Base-by-base conservation (phyloP, 2,329 filamentous ascomycete species). In the Aspergillus melleus region DNA sequence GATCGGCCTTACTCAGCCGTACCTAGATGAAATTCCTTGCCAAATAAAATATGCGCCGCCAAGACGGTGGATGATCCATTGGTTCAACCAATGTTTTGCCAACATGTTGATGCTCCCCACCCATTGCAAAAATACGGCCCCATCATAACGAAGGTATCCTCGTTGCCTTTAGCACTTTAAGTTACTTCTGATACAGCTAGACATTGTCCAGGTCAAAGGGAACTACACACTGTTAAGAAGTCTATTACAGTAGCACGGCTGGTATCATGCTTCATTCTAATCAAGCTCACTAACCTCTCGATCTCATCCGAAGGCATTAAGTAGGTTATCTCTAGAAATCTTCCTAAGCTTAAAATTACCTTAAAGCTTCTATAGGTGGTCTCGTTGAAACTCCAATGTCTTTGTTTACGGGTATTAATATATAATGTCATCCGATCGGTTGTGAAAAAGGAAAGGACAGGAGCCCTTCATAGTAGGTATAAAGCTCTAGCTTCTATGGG, bases 71-170 rank as follows among this genome's bases (percentile, higher is more conserved):
- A 50, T 50, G 49, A 49, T 49, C 46, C 22, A 50, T 22, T 16
- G 4, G 49, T 50, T 50, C 24, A 50, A 50, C 49, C 49, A 50
- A 50, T 26, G 49, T 12, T 26, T 50, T 50, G 22, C 49, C 49
- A 50, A 26, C 49, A 26, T 26, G 5, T 50, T 50, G 22, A 47
- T 47, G 11, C 44, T 47, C 44, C 44, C 44, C 5, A n/a, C 11
- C 11, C 49, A 22, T 50, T 50, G 49, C 49, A 50, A 50, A 50
- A 50, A 50, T 50, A 50, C 49, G 22, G 49, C n/a, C 49, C 49
- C 49, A 50, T 20, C 22, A 22, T 24, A 50, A 50, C 24, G 49
- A 50, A 50, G 49, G 20, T 50, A 20, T 32, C 49, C 49, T 50
- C 24, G 24, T 50, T 50, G 49, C 49, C 49, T 50, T 26, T 22